These are phyloP conservation scores for Stemphylium lycopersici DNA, from an alignment of 2,329 filamentous ascomycete species.

Conservation along the genomic window DNA sequence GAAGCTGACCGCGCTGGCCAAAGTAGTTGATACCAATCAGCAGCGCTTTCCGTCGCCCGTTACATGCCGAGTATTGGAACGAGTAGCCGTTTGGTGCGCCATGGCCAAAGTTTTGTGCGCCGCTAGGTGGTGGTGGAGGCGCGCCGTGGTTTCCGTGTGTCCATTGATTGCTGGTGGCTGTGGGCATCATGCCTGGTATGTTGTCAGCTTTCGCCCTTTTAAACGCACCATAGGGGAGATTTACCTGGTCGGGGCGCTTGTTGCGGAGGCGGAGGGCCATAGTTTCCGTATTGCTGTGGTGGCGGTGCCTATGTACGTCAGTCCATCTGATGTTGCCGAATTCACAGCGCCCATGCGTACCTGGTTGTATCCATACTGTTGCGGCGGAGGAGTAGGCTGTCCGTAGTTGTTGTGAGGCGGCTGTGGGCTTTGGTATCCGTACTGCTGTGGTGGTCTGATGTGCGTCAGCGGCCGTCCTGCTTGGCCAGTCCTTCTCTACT, in stretches of 20 bases:
- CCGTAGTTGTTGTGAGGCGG: slow-evolving; percentile 50
- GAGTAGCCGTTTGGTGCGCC: slow-evolving; percentile 81
- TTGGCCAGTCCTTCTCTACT: slow-evolving; percentile 15
- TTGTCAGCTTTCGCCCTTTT: slow-evolving; percentile 32
- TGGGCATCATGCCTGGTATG: slow-evolving; percentile 60
- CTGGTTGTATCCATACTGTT: slow-evolving; percentile 53
- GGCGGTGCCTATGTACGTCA: slow-evolving; percentile 5
- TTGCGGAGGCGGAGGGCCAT: slow-evolving; percentile 34
- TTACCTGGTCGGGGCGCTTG: slow-evolving; percentile 31
- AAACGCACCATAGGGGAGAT: neutral
- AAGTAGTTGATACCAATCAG: slow-evolving; percentile 98
- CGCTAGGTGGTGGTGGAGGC: slow-evolving; percentile 69
- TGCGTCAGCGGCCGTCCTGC: slow-evolving; percentile 21
- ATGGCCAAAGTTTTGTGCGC: slow-evolving; percentile 61
- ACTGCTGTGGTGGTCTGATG: slow-evolving; percentile 42
- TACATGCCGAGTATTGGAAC: slow-evolving; percentile 92
- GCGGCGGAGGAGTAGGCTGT: slow-evolving; percentile 50
- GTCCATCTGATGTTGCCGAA: neutral
- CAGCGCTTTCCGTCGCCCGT: slow-evolving; percentile 84
- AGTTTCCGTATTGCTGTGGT: slow-evolving; percentile 1
- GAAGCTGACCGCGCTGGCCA: slow-evolving; percentile 83
- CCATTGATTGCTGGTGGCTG: slow-evolving; percentile 46
- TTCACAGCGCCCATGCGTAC: slow-evolving; percentile 22
- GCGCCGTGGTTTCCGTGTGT: slow-evolving; percentile 62
- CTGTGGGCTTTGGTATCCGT: slow-evolving; percentile 46